Evolutionary conservation across 2,329 filamentous ascomycete species (phyloP).

Genomic region (Knoxdaviesia proteae): DNA sequence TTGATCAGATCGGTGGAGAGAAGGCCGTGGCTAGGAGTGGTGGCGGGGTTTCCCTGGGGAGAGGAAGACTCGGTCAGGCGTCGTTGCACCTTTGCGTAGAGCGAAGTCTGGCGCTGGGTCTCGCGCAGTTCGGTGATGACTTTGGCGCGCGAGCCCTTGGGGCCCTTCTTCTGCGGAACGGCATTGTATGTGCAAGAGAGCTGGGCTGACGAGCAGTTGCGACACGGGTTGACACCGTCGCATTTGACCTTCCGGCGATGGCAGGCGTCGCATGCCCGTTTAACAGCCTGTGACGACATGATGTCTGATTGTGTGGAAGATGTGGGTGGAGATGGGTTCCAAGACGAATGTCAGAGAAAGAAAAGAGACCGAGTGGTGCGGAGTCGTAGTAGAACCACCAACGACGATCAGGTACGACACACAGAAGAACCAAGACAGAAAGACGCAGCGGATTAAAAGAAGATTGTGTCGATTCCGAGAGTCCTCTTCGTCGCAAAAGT

Average conservation of each 20-base stretch:
- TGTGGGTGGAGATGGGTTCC: no score
- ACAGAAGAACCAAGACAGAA: no score
- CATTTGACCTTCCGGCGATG: constrained; percentile 59
- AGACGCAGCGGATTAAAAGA: no score
- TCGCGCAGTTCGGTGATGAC: constrained; percentile 55
- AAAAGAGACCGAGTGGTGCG: no score
- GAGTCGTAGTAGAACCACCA: no score
- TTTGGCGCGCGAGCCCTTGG: constrained; percentile 53
- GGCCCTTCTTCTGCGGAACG: constrained; percentile 56
- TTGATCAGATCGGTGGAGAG: constrained; percentile 42
- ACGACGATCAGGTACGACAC: no score
- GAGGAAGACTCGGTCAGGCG: constrained; percentile 29
- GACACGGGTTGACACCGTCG: constrained; percentile 48
- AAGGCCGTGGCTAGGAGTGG: constrained; percentile 12
- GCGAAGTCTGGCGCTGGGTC: constrained; percentile 43
- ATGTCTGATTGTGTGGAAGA: constrained; percentile 1
- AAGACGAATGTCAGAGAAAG: no score
- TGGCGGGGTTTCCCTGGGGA: constrained; percentile 6
- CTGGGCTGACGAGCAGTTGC: constrained; percentile 46
- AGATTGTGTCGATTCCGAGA: no score
- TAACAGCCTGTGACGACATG: constrained; percentile 30
- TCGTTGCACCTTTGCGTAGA: constrained; percentile 39
- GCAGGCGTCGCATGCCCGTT: constrained; percentile 50
- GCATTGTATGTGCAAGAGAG: constrained; percentile 55
- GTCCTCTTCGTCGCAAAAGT: no score